Percentiles rank a stretch among this genome's conserved stretches.
phyloP scores from a whole-genome alignment of 345 rosid species.

The Gossypium herbaceum region DNA sequence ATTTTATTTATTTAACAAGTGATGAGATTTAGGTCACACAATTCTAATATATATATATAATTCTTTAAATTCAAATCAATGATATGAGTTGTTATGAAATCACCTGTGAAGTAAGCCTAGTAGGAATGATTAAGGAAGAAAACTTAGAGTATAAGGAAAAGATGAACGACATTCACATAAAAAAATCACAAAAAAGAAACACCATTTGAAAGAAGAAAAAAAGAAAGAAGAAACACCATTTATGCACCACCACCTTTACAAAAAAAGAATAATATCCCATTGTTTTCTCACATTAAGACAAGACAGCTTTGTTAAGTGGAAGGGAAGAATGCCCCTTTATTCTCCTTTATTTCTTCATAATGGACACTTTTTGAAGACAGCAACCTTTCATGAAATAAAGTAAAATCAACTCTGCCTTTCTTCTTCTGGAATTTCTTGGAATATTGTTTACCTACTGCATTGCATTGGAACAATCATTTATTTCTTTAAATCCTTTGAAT shows the following conservation, averaged over 20 bases:
- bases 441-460: background rate
- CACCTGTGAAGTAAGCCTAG: background rate
- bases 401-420: background rate
- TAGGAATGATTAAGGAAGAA: background rate
- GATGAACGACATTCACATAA: background rate
- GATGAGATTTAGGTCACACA: too few relatives aligned
- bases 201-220: background rate
- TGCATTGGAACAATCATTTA: background rate
- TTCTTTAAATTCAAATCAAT: too few relatives aligned
- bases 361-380: background rate
- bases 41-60: too few relatives aligned
- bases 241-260: background rate
- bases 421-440: background rate
- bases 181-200: background rate
- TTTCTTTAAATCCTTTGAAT: background rate
- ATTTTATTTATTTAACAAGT: too few relatives aligned
- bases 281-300: background rate
- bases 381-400: background rate
- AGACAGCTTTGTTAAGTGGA: background rate
- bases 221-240: too few relatives aligned
- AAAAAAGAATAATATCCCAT: background rate
- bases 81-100: background rate
- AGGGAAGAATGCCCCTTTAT: background rate
- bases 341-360: background rate
- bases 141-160: constrained; percentile 1